Evolutionary conservation across 257 asterid species (phyloP).

Genomic region (Orobanche coerulescens): DNA sequence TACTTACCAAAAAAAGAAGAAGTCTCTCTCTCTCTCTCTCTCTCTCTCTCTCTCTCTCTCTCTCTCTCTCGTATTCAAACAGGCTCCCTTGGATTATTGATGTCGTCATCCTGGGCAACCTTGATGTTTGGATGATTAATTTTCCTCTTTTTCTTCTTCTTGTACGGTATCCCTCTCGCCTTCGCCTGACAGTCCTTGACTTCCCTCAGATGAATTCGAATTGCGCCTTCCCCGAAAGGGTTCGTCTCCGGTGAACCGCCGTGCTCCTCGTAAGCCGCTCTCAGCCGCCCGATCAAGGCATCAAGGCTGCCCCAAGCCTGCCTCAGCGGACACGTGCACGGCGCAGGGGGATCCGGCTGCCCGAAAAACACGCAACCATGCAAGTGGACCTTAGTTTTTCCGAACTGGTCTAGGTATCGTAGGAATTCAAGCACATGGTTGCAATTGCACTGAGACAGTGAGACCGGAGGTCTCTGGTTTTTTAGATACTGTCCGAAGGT

Average conservation of each 20-base stretch:
- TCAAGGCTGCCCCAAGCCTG: slow-evolving; percentile 99
- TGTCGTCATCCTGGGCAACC: slow-evolving; percentile 20
- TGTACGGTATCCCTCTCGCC: slow-evolving; percentile 82
- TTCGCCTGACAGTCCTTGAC: slow-evolving; percentile 86
- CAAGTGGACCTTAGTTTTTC: slow-evolving; percentile 81
- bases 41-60: too few relatives aligned
- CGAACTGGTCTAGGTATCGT: slow-evolving; percentile 74
- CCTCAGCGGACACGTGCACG: slow-evolving; percentile 82
- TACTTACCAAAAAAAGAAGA: neutral
- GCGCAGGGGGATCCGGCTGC: slow-evolving; percentile 90
- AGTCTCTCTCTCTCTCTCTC: too few relatives aligned
- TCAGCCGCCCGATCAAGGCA: slow-evolving; percentile 76
- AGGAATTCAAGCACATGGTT: slow-evolving; percentile 86
- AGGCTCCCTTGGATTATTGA: slow-evolving; percentile 37
- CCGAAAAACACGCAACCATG: slow-evolving; percentile 78
- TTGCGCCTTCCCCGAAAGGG: slow-evolving; percentile 75
- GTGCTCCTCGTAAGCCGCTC: slow-evolving; percentile 92
- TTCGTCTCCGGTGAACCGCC: slow-evolving; percentile 73
- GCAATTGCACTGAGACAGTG: slow-evolving; percentile 58
- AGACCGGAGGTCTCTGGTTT: slow-evolving; percentile 65
- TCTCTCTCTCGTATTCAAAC: slow-evolving; percentile 18
- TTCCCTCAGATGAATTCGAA: slow-evolving; percentile 66
- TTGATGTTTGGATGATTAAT: slow-evolving; percentile 16
- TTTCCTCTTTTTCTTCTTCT: slow-evolving; percentile 80
- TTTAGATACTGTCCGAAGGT: slow-evolving; percentile 83